Conservation (phyloP, 108 stramenopile genomes). For the Heterococcus sp. region DNA sequence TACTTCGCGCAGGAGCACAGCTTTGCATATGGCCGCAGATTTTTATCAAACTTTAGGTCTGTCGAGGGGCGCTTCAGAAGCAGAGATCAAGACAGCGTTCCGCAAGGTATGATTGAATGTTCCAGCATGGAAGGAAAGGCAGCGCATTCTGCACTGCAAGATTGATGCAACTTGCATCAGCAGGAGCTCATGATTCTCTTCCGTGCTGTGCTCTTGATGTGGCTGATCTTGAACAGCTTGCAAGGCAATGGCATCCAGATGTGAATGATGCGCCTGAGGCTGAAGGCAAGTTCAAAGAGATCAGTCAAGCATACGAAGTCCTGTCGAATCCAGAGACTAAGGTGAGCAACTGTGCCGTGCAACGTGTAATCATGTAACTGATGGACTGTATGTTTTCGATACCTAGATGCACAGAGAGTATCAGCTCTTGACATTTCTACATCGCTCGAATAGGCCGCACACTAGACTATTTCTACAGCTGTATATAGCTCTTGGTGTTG, state of each 20-base stretch:
- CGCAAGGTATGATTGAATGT: neutral
- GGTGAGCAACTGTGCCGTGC: conserved; percentile 28
- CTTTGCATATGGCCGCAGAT: conserved; percentile 7
- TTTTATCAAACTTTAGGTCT: conserved; percentile 26
- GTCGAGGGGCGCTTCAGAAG: neutral
- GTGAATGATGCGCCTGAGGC: conserved; percentile 23
- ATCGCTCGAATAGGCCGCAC: too few species aligned
- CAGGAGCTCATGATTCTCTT: too few species aligned
- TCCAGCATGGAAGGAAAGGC: neutral
- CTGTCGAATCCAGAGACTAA: too few species aligned
- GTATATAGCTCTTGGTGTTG: too few species aligned
- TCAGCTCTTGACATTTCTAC: too few species aligned
- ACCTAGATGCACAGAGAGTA: too few species aligned
- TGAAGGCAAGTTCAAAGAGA: conserved; percentile 34
- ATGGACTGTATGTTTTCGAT: too few species aligned
- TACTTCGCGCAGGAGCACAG: neutral
- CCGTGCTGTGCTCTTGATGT: neutral
- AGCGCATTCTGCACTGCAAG: neutral
- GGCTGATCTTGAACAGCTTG: conserved; percentile 13
- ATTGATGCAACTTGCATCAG: too few species aligned
- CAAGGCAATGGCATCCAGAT: conserved; percentile 33
- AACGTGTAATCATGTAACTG: too few species aligned
- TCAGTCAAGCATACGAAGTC: conserved; percentile 46
- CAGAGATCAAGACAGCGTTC: conserved; percentile 24
- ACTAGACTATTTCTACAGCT: too few species aligned